Evolutionary conservation across 2,329 filamentous ascomycete species (phyloP).

Genomic region (Didymella lethalis): DNA sequence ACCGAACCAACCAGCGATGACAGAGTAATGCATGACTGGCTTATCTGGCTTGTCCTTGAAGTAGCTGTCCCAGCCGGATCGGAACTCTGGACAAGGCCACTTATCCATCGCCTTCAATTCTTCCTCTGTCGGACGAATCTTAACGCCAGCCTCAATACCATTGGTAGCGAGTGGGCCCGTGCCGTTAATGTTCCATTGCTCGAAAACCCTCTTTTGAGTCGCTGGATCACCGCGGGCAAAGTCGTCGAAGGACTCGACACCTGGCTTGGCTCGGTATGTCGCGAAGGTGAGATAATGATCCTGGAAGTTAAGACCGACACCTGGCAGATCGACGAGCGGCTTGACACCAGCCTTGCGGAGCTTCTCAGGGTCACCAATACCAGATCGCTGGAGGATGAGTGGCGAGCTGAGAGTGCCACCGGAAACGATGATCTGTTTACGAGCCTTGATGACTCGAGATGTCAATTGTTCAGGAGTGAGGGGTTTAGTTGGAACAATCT

Average conservation of each 20-base stretch:
- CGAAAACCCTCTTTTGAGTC: slow-evolving; percentile 75
- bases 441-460: slow-evolving; percentile 68
- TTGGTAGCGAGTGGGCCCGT: slow-evolving; percentile 81
- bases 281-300: slow-evolving; percentile 78
- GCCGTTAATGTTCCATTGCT: slow-evolving; percentile 81
- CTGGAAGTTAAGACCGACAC: slow-evolving; percentile 79
- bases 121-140: slow-evolving; percentile 73
- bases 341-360: slow-evolving; percentile 72
- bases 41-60: slow-evolving; percentile 87
- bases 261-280: slow-evolving; percentile 74
- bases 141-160: slow-evolving; percentile 81
- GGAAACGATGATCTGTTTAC: slow-evolving; percentile 77
- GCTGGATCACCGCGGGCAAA: slow-evolving; percentile 77
- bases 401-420: slow-evolving; percentile 77
- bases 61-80: slow-evolving; percentile 78
- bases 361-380: slow-evolving; percentile 76
- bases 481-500: slow-evolving; percentile 75
- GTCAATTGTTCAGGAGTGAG: slow-evolving; percentile 63
- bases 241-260: slow-evolving; percentile 80
- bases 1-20: slow-evolving; percentile 67
- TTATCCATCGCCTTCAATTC: slow-evolving; percentile 73
- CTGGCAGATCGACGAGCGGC: slow-evolving; percentile 73
- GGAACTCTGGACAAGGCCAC: slow-evolving; percentile 79
- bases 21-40: slow-evolving; percentile 83
- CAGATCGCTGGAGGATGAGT: slow-evolving; percentile 77